These are phyloP conservation scores for Basidiobolus meristosporus DNA, from an alignment of 371 early-diverging fungal species.

Conservation along the genomic window DNA sequence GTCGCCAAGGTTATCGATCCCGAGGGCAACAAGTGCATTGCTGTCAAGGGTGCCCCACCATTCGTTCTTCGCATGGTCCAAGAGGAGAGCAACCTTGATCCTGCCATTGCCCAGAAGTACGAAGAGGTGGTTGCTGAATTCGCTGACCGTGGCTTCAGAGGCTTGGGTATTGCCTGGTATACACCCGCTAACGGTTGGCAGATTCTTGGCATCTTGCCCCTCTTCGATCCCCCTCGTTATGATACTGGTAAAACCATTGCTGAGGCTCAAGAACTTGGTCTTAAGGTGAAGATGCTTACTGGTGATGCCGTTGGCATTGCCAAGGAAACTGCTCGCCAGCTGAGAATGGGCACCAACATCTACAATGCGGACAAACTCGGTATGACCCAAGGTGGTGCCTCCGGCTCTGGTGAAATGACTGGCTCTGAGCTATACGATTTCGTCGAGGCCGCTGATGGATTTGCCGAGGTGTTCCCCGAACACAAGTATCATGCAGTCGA, in stretches of 20 bases:
- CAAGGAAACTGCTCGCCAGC: slow-evolving; percentile 61
- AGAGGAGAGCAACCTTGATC: too few relatives aligned
- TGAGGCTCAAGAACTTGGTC: slow-evolving; percentile 63
- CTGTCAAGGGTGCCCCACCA: slow-evolving; percentile 25
- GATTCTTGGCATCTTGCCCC: slow-evolving; percentile 38
- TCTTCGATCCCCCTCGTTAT: slow-evolving; percentile 78
- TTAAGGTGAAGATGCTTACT: slow-evolving; percentile 88
- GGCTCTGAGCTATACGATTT: not conserved
- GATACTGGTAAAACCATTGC: slow-evolving; percentile 68
- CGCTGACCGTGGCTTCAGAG: slow-evolving; percentile 62
- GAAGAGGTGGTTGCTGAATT: slow-evolving; percentile 51
- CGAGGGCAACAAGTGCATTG: not conserved
- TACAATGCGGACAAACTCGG: not conserved
- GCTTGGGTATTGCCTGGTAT: slow-evolving; percentile 65
- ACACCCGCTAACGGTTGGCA: slow-evolving; percentile 34
- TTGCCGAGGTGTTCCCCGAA: slow-evolving; percentile 25
- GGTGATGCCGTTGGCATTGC: slow-evolving; percentile 88
- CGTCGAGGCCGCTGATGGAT: slow-evolving; percentile 4
- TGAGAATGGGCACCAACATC: too few relatives aligned
- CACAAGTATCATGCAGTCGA: slow-evolving; percentile 86
- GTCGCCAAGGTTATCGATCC: not conserved
- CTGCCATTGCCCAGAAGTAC: slow-evolving; percentile 47
- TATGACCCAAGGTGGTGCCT: not conserved
- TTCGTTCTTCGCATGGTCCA: slow-evolving; percentile 56
- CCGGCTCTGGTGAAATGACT: not conserved